Evolutionary conservation across 2,329 filamentous ascomycete species (phyloP).

Genomic region (Exophiala xenobiotica): DNA sequence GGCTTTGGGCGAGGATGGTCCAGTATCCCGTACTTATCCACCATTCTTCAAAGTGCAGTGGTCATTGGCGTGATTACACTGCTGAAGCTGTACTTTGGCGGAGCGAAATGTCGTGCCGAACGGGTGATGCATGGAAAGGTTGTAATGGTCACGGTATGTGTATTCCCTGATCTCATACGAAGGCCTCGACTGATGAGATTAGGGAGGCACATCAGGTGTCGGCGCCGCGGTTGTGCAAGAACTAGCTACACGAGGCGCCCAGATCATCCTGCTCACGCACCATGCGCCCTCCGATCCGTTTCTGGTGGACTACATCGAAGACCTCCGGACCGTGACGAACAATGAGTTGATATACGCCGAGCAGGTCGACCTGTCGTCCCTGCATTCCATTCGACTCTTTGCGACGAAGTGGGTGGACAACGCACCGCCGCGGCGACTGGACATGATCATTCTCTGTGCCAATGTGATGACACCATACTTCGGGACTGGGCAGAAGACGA

Average conservation of each 20-base stretch:
- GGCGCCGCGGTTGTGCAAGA: slow-evolving; percentile 73
- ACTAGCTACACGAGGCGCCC: slow-evolving; percentile 79
- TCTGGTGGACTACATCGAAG: slow-evolving; percentile 87
- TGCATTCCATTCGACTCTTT: slow-evolving; percentile 90
- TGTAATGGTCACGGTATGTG: slow-evolving; percentile 76
- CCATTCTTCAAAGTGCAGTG: slow-evolving; percentile 53
- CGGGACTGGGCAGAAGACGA: slow-evolving; percentile 59
- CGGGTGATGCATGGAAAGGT: slow-evolving; percentile 90
- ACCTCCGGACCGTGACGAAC: slow-evolving; percentile 70
- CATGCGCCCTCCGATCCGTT: slow-evolving; percentile 80
- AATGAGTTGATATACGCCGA: slow-evolving; percentile 94
- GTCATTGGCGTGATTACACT: slow-evolving; percentile 54
- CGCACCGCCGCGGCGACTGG: slow-evolving; percentile 78
- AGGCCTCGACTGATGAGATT: not conserved
- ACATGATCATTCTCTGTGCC: slow-evolving; percentile 87
- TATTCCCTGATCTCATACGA: slow-evolving; percentile 4
- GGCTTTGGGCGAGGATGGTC: slow-evolving; percentile 55
- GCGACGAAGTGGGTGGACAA: slow-evolving; percentile 99
- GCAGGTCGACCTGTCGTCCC: slow-evolving; percentile 81
- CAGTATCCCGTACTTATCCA: slow-evolving; percentile 54
- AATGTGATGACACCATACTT: slow-evolving; percentile 72
- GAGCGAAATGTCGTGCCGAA: slow-evolving; percentile 71
- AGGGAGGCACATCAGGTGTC: slow-evolving; percentile 90
- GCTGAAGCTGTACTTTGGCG: slow-evolving; percentile 75
- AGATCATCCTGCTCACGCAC: slow-evolving; percentile 85